Conservation (phyloP, 2,329 filamentous ascomycete species). For the Pyrenophora graminea region DNA sequence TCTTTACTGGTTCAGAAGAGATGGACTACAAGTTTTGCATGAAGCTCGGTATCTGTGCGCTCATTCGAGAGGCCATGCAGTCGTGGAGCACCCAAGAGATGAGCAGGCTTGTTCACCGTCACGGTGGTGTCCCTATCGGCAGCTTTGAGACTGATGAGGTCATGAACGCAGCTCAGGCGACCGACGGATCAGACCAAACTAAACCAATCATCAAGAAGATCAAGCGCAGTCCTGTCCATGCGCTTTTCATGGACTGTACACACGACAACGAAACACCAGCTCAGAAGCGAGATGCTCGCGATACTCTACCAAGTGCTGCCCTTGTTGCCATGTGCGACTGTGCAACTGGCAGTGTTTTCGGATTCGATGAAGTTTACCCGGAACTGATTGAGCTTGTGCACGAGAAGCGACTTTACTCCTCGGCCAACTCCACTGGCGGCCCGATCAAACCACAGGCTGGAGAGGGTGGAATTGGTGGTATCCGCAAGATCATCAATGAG, state of each 20-base stretch:
- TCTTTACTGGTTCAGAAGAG: conserved; percentile 93
- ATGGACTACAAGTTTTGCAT: conserved; percentile 97
- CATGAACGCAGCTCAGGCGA: conserved; percentile 60
- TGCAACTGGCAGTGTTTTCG: conserved; percentile 94
- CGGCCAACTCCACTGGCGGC: conserved; percentile 67
- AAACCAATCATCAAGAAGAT: conserved; percentile 71
- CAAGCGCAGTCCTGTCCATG: conserved; percentile 85
- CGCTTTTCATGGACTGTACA: conserved; percentile 98
- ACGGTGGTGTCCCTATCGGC: conserved; percentile 91
- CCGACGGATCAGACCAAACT: conserved; percentile 28
- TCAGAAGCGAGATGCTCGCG: conserved; percentile 90
- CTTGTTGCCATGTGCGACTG: conserved; percentile 95
- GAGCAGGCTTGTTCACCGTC: conserved; percentile 87
- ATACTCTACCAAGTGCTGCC: conserved; percentile 91
- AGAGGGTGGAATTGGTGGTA: conserved; percentile 82
- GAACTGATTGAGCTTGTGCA: conserved; percentile 90
- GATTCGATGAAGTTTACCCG: conserved; percentile 96
- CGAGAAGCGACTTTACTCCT: conserved; percentile 82
- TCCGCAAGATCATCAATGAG: conserved; percentile 92
- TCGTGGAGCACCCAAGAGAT: conserved; percentile 94
- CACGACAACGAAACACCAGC: conserved; percentile 97
- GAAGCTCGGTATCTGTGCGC: conserved; percentile 82
- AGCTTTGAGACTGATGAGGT: conserved; percentile 95
- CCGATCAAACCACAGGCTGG: conserved; percentile 67
- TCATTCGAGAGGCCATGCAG: conserved; percentile 98